phyloP scores from a whole-genome alignment of 257 asterid species.

The Perilla frutescens region DNA sequence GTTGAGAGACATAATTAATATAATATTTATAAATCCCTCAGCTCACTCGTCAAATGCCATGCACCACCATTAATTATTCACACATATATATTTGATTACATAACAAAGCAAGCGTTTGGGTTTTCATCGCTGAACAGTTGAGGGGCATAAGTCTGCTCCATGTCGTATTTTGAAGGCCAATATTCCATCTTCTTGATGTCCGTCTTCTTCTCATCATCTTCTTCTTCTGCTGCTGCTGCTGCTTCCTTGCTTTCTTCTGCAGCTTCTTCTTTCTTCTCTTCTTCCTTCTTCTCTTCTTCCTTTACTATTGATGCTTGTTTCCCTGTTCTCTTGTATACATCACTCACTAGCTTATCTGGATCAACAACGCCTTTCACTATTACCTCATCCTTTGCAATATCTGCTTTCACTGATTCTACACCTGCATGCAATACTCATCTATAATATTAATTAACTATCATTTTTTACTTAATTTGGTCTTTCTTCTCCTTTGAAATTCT shows the following conservation, averaged over 20 bases:
- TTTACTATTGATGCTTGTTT: constrained; percentile 74
- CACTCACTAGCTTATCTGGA: constrained; percentile 74
- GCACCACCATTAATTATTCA: constrained; percentile 19
- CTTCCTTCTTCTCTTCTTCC: constrained; percentile 64
- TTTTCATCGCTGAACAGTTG: constrained; percentile 91
- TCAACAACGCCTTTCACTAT: constrained; percentile 73
- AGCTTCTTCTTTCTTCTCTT: constrained; percentile 33
- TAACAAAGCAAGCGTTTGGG: constrained; percentile 78
- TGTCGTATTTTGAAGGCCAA: constrained; percentile 63
- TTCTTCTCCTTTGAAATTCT: too few relatives aligned
- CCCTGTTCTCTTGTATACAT: constrained; percentile 76
- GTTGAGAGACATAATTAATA: not conserved
- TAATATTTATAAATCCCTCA: too few relatives aligned
- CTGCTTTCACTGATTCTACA: constrained; percentile 78
- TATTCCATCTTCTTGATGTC: constrained; percentile 67
- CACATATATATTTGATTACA: constrained; percentile 48
- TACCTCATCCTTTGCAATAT: constrained; percentile 61
- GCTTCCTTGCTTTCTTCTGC: constrained; percentile 39
- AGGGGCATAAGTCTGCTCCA: constrained; percentile 70
- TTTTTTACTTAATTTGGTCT: too few relatives aligned
- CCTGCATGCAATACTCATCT: constrained; percentile 49
- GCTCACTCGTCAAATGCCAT: not conserved
- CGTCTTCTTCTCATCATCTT: constrained; percentile 46
- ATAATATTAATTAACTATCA: too few relatives aligned
- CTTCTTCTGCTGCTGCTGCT: constrained; percentile 40